These are phyloP conservation scores for Talaromyces liani DNA, from an alignment of 495 filamentous ascomycete species.

Conservation along the genomic window DNA sequence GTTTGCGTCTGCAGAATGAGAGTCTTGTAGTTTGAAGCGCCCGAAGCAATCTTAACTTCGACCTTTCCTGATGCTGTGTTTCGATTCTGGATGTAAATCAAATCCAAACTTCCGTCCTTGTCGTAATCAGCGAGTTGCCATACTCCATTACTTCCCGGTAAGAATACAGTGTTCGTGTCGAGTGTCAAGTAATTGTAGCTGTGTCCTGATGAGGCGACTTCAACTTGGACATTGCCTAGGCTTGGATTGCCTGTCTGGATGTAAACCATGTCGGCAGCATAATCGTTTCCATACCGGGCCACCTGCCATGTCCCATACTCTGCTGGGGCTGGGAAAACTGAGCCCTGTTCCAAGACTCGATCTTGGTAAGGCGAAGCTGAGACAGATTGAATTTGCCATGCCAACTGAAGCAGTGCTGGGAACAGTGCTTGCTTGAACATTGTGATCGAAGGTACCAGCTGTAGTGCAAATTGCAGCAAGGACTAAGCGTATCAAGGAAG, in stretches of 20 bases:
- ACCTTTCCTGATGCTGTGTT: neutral
- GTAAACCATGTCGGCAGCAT: neutral
- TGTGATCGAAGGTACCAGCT: neutral
- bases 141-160: neutral
- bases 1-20: neutral
- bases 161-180: neutral
- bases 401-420: neutral
- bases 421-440: neutral
- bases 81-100: constrained; percentile 3
- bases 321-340: neutral
- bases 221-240: neutral
- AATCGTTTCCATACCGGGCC: neutral
- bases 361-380: neutral
- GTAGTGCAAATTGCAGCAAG: neutral
- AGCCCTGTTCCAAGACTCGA: neutral
- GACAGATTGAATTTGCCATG: neutral
- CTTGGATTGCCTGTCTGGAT: neutral
- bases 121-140: constrained; percentile 1
- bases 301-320: neutral
- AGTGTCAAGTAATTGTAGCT: neutral
- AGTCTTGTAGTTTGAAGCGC: neutral
- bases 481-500: neutral
- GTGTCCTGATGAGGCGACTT: neutral
- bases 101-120: neutral
- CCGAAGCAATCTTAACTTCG: neutral